Base-by-base conservation (phyloP, 306 rosid genomes). In the Quercus gilva region DNA sequence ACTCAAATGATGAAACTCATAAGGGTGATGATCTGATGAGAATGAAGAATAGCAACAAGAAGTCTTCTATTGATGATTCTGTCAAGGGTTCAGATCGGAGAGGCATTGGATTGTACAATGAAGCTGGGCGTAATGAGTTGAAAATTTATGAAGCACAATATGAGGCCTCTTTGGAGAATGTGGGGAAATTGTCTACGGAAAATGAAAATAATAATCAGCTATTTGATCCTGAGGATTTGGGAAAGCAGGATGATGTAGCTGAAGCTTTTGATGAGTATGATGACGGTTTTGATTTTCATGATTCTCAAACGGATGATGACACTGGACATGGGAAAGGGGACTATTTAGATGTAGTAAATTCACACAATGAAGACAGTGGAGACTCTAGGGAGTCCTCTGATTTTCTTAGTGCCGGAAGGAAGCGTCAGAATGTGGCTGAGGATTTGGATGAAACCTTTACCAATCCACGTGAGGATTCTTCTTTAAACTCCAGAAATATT, bases 61-160 rank as follows among this genome's bases (percentile, higher is more conserved):
- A 78, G 84, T 84, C 90, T 51, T 76, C 76, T 65, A 60, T 56
- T 75, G 89, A 74, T 58, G 79, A 84, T 61, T 86, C 87, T 58
- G 21, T 8, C 25, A 83, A 64, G 41, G 84, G 72, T 83, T 81
- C 81, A 7, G 85, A 77, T 58, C 85, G 83, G 80, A 90, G 69
- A 82, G 91, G 91, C 14, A 69, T 41, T 78, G 98, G 97, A 71
- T 88, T 94, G 83, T 94, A 94, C 84, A 94, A 92, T 77, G 98
- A 94, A 86, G 98, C 97, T 57, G 98, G 98, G 21, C 98, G 98
- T 23, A 86, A 91, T 79, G 98, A 94, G 84, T 80, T 94, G 90
- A 92, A 89, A 86, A 86, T 81, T 74, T 94, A 92, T 37, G 98
- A 94, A 83, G 97, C 91, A 28, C 91, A 92, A 78, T 94, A 92